Conservation (phyloP, 202 grass and related monocot species). For the Zoysia matrella region DNA sequence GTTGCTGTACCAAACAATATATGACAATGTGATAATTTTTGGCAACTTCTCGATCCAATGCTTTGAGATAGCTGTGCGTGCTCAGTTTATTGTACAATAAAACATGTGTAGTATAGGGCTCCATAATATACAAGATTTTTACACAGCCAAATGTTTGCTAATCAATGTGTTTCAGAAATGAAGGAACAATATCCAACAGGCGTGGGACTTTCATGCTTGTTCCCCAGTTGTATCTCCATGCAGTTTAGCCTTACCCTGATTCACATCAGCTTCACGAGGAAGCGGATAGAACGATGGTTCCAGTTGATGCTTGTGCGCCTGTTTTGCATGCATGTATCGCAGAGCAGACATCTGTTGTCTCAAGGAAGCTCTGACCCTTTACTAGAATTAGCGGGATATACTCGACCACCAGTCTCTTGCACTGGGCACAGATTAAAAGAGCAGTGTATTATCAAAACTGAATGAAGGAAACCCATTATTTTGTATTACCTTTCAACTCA, state of each 20-base stretch:
- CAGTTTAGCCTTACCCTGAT: constrained; percentile 3
- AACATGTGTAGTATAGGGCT: background rate
- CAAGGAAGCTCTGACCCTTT: constrained; percentile 56
- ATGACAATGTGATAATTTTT: background rate
- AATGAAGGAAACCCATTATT: background rate
- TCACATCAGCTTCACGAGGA: constrained; percentile 42
- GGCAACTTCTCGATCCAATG: background rate
- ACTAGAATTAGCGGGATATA: constrained; percentile 60
- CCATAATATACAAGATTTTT: constrained; percentile 24
- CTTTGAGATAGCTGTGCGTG: background rate
- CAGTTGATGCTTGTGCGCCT: constrained; percentile 25
- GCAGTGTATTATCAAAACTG: background rate
- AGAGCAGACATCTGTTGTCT: constrained; percentile 62
- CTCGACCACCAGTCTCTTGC: constrained; percentile 59
- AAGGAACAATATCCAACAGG: constrained; percentile 12
- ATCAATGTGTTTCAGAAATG: constrained; percentile 11
- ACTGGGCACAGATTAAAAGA: constrained; percentile 45
- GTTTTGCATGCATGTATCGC: constrained; percentile 67
- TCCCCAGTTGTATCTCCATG: background rate
- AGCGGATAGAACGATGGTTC: constrained; percentile 23
- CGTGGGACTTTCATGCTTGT: constrained; percentile 11
- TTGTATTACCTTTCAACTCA: background rate
- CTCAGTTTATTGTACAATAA: constrained; percentile 19
- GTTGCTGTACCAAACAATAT: background rate
- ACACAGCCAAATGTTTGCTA: constrained; percentile 1